Evolutionary conservation across 805 yeast genomes (phyloP).

Genomic region (Ogataea corticis): DNA sequence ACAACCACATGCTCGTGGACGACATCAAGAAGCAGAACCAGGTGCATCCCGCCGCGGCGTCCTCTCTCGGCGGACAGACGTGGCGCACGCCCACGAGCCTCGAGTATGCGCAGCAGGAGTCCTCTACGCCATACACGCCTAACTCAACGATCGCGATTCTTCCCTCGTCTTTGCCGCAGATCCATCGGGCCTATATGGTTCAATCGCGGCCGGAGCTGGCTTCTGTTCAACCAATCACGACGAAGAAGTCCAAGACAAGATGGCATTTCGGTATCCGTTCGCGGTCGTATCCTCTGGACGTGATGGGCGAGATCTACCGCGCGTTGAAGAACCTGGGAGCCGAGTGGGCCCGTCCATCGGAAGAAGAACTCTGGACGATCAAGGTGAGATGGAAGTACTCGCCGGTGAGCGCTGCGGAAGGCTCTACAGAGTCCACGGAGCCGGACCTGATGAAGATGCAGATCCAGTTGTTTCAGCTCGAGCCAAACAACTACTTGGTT

Average conservation of each 20-base stretch:
- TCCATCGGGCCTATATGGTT: slow-evolving; percentile 91
- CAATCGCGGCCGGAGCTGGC: slow-evolving; percentile 35
- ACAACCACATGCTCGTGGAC: slow-evolving; percentile 68
- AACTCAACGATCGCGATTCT: slow-evolving; percentile 86
- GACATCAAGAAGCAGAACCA: slow-evolving; percentile 50
- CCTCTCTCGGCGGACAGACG: slow-evolving; percentile 14
- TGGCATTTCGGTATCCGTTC: slow-evolving; percentile 99
- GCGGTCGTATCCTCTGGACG: slow-evolving; percentile 93
- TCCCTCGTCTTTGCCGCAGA: slow-evolving; percentile 92
- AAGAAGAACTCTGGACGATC: slow-evolving; percentile 95
- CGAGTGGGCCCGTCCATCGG: slow-evolving; percentile 95
- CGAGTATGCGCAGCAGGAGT: slow-evolving; percentile 26
- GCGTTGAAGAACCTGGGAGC: slow-evolving; percentile 93
- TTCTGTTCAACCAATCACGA: slow-evolving; percentile 46
- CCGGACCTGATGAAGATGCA: slow-evolving; percentile 95
- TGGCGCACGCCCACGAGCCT: slow-evolving; percentile 36
- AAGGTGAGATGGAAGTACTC: slow-evolving; percentile 90
- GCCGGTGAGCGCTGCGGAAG: slow-evolving; percentile 28
- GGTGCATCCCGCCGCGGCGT: slow-evolving; percentile 1
- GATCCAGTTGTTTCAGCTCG: slow-evolving; percentile 92
- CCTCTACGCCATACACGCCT: slow-evolving; percentile 48
- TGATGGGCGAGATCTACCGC: slow-evolving; percentile 96
- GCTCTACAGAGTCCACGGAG: slow-evolving; percentile 35
- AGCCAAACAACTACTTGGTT: slow-evolving; percentile 92
- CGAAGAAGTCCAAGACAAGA: slow-evolving; percentile 87